Conservation (phyloP, 1,139 yeast genomes). For the Zygoascus sp. region DNA sequence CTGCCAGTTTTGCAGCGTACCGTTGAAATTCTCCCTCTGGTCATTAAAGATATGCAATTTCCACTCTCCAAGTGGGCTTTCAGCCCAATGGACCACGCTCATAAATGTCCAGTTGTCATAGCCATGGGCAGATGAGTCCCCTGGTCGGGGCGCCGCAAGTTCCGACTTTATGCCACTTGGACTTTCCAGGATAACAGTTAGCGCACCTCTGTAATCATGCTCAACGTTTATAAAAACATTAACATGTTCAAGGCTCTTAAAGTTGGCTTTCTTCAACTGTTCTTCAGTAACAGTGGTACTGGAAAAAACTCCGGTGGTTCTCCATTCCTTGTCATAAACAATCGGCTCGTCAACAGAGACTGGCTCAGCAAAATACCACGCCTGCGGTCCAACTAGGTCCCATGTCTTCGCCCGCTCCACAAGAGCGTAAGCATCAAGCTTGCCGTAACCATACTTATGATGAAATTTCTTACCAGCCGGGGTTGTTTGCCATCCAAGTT, state of each 20-base stretch:
- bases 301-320: slow-evolving; percentile 37
- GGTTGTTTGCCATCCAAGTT: slow-evolving; percentile 62
- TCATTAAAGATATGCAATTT: slow-evolving; percentile 55
- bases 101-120: slow-evolving; percentile 85
- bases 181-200: slow-evolving; percentile 60
- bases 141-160: slow-evolving; percentile 64
- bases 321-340: slow-evolving; percentile 22
- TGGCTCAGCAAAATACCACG: slow-evolving; percentile 63
- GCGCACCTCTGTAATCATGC: slow-evolving; percentile 64
- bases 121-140: slow-evolving; percentile 57
- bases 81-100: slow-evolving; percentile 99
- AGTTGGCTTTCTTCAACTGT: slow-evolving; percentile 51
- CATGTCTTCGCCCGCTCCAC: slow-evolving; percentile 73
- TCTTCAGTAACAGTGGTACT: slow-evolving; percentile 47
- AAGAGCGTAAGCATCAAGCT: slow-evolving; percentile 74
- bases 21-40: slow-evolving; percentile 35
- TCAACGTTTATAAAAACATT: slow-evolving; percentile 72
- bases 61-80: slow-evolving; percentile 80
- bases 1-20: slow-evolving; percentile 66
- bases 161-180: slow-evolving; percentile 74
- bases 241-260: slow-evolving; percentile 78
- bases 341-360: slow-evolving; percentile 31
- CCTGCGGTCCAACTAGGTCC: slow-evolving; percentile 84
- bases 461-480: slow-evolving; percentile 64
- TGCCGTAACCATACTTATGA: slow-evolving; percentile 90